phyloP scores from a whole-genome alignment of 2,329 filamentous ascomycete species.

The Xylariaceae sp. region DNA sequence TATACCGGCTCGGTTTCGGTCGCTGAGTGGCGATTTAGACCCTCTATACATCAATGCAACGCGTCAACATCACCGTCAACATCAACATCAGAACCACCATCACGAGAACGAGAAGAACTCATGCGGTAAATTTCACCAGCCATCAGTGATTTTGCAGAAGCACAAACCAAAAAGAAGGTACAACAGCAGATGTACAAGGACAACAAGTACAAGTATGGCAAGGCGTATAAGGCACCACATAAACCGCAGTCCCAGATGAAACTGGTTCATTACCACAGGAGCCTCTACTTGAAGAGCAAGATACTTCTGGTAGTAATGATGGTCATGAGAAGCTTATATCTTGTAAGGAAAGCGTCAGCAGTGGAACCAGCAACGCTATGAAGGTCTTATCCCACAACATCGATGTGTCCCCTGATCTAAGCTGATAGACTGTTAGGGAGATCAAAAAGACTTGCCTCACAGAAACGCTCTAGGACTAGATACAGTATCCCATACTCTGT shows the following conservation, averaged over 20 bases:
- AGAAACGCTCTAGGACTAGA: slow-evolving; percentile 18
- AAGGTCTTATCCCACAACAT: not conserved
- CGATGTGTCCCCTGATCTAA: not conserved
- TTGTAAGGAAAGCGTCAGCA: slow-evolving; percentile 11
- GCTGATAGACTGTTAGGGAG: slow-evolving; percentile 2
- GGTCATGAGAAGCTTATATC: not conserved
- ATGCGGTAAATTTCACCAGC: not conserved
- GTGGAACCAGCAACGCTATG: not conserved
- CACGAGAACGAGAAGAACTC: too few relatives aligned
- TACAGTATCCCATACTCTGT: slow-evolving; percentile 21
- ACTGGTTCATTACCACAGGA: not conserved
- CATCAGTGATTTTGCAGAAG: not conserved
- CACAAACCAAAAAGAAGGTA: not conserved
- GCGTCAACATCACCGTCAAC: slow-evolving; percentile 25
- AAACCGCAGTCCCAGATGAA: slow-evolving; percentile 23
- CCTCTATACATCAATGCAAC: slow-evolving; percentile 48
- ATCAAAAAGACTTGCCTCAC: not conserved
- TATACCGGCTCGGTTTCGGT: slow-evolving; percentile 44
- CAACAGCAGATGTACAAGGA: not conserved
- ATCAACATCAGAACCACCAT: slow-evolving; percentile 37
- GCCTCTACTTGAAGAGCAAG: not conserved
- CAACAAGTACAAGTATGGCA: slow-evolving; percentile 28
- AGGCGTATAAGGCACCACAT: slow-evolving; percentile 14
- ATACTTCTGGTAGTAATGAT: too few relatives aligned
- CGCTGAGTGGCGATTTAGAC: slow-evolving; percentile 57